phyloP scores from a whole-genome alignment of 192 early-diverging fungal species.

The Linnemannia exigua region DNA sequence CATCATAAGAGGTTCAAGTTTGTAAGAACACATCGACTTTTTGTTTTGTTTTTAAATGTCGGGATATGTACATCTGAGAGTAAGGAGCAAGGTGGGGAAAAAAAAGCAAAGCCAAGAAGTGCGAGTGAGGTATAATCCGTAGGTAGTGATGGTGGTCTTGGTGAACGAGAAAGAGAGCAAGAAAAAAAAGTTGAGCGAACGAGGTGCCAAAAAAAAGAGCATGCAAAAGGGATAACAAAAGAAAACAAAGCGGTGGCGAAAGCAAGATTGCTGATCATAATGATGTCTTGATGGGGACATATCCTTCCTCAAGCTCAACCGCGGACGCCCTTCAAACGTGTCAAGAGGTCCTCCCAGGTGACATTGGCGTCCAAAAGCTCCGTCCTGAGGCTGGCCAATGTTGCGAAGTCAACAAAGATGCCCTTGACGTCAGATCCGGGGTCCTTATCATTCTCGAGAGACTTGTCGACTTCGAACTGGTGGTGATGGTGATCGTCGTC shows the following conservation, averaged over 20 bases:
- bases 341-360: conserved; percentile 22
- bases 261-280: not conserved
- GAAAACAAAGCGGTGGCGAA: not conserved
- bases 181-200: no score
- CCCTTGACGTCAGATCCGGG: not conserved
- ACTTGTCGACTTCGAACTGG: not conserved
- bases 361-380: not conserved
- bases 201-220: not conserved
- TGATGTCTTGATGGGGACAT: not conserved
- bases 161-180: not conserved
- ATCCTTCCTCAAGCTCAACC: not conserved
- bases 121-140: not conserved
- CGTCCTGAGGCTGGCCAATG: conserved; percentile 6
- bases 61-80: not conserved
- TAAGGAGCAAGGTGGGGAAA: not conserved
- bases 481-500: conserved; percentile 5
- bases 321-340: not conserved
- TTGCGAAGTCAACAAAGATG: conserved; percentile 7
- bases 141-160: not conserved
- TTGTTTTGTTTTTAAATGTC: no score
- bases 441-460: not conserved
- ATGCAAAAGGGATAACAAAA: not conserved
- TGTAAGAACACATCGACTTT: no score
- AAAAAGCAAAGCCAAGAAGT: not conserved
- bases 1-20: no score